Evolutionary conservation across 352 stramenopile genomes (phyloP).

Genomic region (Hyaloperonospora arabidopsidis): DNA sequence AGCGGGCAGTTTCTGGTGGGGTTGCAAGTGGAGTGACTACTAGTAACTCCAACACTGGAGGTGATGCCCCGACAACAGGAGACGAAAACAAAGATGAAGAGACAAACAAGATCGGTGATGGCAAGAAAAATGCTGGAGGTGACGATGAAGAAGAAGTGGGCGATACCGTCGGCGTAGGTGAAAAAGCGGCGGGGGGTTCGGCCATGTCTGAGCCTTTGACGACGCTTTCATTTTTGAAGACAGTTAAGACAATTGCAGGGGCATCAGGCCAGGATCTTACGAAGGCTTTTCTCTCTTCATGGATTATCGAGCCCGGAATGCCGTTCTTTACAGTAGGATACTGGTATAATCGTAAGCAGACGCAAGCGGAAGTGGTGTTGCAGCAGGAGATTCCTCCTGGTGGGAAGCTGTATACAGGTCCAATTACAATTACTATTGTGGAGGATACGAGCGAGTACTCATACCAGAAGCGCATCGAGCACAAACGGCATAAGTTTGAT

Average conservation of each 20-base stretch:
- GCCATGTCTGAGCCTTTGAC: slow-evolving; percentile 48
- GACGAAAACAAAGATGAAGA: slow-evolving; percentile 40
- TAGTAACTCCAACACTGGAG: slow-evolving; percentile 19
- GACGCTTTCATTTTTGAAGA: slow-evolving; percentile 73
- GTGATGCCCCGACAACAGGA: slow-evolving; percentile 23
- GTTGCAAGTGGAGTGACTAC: slow-evolving; percentile 16
- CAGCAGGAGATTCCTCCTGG: slow-evolving; percentile 75
- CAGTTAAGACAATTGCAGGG: slow-evolving; percentile 72
- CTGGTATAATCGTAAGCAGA: slow-evolving; percentile 87
- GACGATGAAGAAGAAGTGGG: slow-evolving; percentile 34
- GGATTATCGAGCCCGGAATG: slow-evolving; percentile 78
- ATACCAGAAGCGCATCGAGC: slow-evolving; percentile 76
- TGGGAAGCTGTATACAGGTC: slow-evolving; percentile 71
- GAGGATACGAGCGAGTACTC: slow-evolving; percentile 80
- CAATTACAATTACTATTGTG: slow-evolving; percentile 80
- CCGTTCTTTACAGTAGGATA: slow-evolving; percentile 83
- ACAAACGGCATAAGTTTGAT: slow-evolving; percentile 81
- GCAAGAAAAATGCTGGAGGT: slow-evolving; percentile 23
- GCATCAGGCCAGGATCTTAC: slow-evolving; percentile 69
- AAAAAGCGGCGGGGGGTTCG: slow-evolving; percentile 15
- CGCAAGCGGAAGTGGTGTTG: slow-evolving; percentile 74
- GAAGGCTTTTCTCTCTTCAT: slow-evolving; percentile 71
- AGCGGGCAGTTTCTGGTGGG: slow-evolving; percentile 59
- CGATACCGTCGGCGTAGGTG: slow-evolving; percentile 19
- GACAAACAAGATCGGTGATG: slow-evolving; percentile 12